Base-by-base conservation (phyloP, 2,329 filamentous ascomycete species). In the Ophiocordyceps polyrhachis-furcata region DNA sequence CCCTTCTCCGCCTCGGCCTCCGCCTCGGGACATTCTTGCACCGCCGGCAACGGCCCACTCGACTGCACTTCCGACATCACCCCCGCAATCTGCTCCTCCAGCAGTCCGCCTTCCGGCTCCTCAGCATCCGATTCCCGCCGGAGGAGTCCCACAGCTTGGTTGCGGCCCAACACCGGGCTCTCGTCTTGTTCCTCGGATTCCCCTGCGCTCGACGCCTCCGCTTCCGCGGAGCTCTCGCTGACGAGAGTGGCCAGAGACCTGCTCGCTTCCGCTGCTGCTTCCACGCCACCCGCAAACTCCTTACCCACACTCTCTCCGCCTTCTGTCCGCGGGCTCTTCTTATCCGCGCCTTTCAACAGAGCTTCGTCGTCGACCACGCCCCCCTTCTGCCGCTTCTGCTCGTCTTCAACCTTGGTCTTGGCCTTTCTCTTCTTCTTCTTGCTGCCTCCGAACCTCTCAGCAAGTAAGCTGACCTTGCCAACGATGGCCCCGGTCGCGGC, bases 1-100 rank as follows among this genome's bases (percentile, higher is more conserved):
- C 49, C 48, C 43, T 55, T 62, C 46, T 55, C 63, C 46, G 62
- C 60, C 40, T 68, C 61, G 3, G 66, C 65, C 51, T 68, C 61
- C 3, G 66, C 65, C 50, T 74, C 71, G 1, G 62, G 61, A 9
- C 62, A 59, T 51, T 77, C 72, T 50, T 65, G 62, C 4, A 77
- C 72, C 0, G 70, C 67, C 4, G 72, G 62, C 42, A 77, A 55
- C n/a, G 59, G 59, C 45, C 65, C 62, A 6, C 64, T 59, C 19
- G 66, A 60, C 3, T 64, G 66, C 42, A 64, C 62, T 21, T 46
- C 49, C 28, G 49, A 43, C 37, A 52, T 47, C 19, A 52, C 49
- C n/a, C 51, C 47, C 21, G 49, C 53, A 19, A 47, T 48, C 44
- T 53, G 53, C 52, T 63, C 61, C 47, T 55, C 55, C 44, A 62